Evolutionary conservation across 2,329 filamentous ascomycete species (phyloP), one percentile per base, ranked within the genome.

Genomic region (Colletotrichum trifolii): DNA sequence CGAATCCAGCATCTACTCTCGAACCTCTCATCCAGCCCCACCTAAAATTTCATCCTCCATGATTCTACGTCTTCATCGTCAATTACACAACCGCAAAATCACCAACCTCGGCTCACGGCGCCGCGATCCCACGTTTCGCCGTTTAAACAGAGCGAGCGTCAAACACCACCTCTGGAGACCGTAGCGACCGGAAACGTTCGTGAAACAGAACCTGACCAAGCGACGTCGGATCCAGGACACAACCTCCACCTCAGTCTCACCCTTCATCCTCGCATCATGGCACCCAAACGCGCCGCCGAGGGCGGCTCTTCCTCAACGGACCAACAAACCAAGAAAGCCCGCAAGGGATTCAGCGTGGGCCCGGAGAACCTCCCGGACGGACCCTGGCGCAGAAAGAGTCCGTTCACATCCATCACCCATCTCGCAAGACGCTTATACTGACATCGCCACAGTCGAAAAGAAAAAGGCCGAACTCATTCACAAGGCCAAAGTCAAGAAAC

Each of bases 321-420:
- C 49, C 69, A 77, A 45, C 79, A 76, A 8, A 74, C 77, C 13
- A 87, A 87, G 73, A 87, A 85, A 74, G 78, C 79, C 62, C 82
- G 81, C 69, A 90, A 91, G 71, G 93, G 92, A 54, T 97, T 98
- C 81, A 87, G 87, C 45, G 91, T 97, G 61, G 95, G 94, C 0
- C 94, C 95, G 36, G 91, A 91, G 42, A 97, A 97, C 76, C 83
- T 98, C 34, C 95, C 95, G 45, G 94, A 97, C 76, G 94, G 95
- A 60, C 90, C 91, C 25, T 93, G 96, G 85, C 88, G 88, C 73
- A 89, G 95, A 72, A 97, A 97, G 79, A 81, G 84, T 85, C 71
- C 62, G 75, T 71, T 36, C 25, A 25, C 25, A 25, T 25, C 25
- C 25, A 25, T 25, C 43, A 35, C 49, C 17, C 64, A 10, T 39